phyloP scores from a whole-genome alignment of 2,329 filamentous ascomycete genomes.

The Emmonsiellopsis sp. region DNA sequence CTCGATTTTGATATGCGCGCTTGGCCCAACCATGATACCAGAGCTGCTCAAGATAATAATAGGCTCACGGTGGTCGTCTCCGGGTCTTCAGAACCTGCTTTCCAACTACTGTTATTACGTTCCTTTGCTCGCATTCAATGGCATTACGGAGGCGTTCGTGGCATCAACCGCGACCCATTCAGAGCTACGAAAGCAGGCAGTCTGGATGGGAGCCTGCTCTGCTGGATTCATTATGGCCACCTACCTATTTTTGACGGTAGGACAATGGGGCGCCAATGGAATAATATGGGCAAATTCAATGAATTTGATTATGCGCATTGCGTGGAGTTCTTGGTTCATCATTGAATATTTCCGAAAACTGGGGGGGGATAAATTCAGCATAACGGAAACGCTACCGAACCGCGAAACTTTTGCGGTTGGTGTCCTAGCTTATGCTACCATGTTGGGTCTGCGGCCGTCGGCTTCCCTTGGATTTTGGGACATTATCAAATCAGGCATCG shows the following conservation, averaged over 20 bases:
- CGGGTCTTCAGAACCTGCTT: conserved; percentile 64
- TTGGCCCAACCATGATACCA: conserved; percentile 69
- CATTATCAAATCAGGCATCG: conserved; percentile 38
- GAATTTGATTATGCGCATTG: conserved; percentile 78
- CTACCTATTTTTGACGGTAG: conserved; percentile 61
- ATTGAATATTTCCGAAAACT: conserved; percentile 47
- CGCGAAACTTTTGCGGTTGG: conserved; percentile 36
- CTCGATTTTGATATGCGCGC: conserved; percentile 54
- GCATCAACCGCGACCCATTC: conserved; percentile 69
- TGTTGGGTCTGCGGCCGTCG: conserved; percentile 21
- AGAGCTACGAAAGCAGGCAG: conserved; percentile 66
- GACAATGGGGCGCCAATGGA: conserved; percentile 64
- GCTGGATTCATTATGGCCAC: conserved; percentile 64
- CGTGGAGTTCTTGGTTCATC: conserved; percentile 73
- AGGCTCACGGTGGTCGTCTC: conserved; percentile 63
- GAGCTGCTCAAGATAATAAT: conserved; percentile 65
- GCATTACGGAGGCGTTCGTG: conserved; percentile 85
- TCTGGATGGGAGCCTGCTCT: conserved; percentile 80
- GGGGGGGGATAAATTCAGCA: conserved; percentile 34
- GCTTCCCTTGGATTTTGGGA: conserved; percentile 15
- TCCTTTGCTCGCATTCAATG: conserved; percentile 83
- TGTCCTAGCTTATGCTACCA: conserved; percentile 35
- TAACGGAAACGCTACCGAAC: conserved; percentile 37
- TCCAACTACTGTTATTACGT: conserved; percentile 85
- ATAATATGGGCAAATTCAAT: conserved; percentile 79